Evolutionary conservation across 2,329 filamentous ascomycete genomes (phyloP), one percentile per base, ranked within the genome.

Genomic region (Sarocladium strictum): DNA sequence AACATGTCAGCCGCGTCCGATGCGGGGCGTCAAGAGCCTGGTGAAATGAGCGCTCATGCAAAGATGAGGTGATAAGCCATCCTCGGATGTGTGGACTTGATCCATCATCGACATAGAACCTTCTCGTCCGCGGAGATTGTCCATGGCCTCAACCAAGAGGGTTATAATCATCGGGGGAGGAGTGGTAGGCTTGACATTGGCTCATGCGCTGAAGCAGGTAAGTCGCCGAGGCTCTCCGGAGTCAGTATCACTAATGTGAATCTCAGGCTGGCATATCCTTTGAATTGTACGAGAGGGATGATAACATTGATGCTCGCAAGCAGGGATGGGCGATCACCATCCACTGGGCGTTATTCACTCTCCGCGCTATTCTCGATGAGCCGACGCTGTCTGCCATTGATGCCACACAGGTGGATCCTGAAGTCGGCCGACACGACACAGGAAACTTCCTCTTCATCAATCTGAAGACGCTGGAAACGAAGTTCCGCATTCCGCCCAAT

Each of bases 271-370:
- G 60, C 7, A 63, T 68, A 7, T 60, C 66, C 0, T 69, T 68
- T 53, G 58, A 65, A 29, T 55, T 69, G 17, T 69, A 64, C 57
- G 67, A 69, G 55, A 32, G 56, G 19, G 58, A 58, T 61, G 53
- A 37, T 33, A 9, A 41, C 19, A 29, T 53, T 57, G 56, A 52
- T 32, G 47, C 49, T 32, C 59, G 62, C 27, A 47, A 56, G 3
- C 71, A 73, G 35, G 78, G 79, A 45, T 83, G 79, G 81, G 79
- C 76, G 19, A 67, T 83, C 52, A 81, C 79, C 2, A 62, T 83
- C 40, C 77, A 83, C 59, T 83, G 79, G 79, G 74, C 70, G 23
- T 67, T 80, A 3, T 29, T 53, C 15, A 55, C 54, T 12, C 58
- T 59, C 6, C 43, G 53, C 15, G 15, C 26, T 3, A 40, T 59